These are phyloP conservation scores for Ophiostoma fasciatum DNA, from an alignment of 2,329 filamentous ascomycete genomes.

Conservation along the genomic window DNA sequence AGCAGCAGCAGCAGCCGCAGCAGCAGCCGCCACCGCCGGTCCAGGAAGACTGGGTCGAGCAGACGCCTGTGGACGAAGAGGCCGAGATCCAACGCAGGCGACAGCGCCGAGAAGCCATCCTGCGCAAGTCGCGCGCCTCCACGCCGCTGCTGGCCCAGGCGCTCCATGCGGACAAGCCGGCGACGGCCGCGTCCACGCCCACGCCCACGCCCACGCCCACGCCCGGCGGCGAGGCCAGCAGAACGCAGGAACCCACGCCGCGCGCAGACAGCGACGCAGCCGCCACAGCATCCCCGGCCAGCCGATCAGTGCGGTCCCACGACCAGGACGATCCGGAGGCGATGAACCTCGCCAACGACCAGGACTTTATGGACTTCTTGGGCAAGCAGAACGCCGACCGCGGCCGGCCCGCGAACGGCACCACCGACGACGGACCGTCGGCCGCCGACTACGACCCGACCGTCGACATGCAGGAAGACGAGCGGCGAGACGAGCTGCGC, in stretches of 20 bases:
- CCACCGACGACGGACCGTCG: constrained; percentile 64
- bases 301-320: constrained; percentile 23
- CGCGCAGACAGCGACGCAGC: constrained; percentile 15
- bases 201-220: too few species aligned
- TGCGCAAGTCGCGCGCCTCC: constrained; percentile 64
- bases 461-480: constrained; percentile 75
- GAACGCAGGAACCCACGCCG: constrained; percentile 30
- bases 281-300: constrained; percentile 20
- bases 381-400: constrained; percentile 21
- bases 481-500: constrained; percentile 51
- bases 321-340: constrained; percentile 36
- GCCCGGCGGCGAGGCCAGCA: too few species aligned
- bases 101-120: constrained; percentile 68
- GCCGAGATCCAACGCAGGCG: constrained; percentile 74
- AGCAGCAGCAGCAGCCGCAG: too few species aligned
- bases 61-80: constrained; percentile 59
- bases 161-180: constrained; percentile 46
- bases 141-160: constrained; percentile 64
- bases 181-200: constrained; percentile 38
- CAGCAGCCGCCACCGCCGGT: constrained; percentile 10
- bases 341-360: constrained; percentile 51
- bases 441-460: constrained; percentile 88
- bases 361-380: constrained; percentile 49
- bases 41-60: constrained; percentile 32
- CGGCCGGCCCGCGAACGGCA: constrained; percentile 6